Base-by-base conservation (phyloP, 495 filamentous ascomycete genomes). In the Penicillium atrosanguineum region DNA sequence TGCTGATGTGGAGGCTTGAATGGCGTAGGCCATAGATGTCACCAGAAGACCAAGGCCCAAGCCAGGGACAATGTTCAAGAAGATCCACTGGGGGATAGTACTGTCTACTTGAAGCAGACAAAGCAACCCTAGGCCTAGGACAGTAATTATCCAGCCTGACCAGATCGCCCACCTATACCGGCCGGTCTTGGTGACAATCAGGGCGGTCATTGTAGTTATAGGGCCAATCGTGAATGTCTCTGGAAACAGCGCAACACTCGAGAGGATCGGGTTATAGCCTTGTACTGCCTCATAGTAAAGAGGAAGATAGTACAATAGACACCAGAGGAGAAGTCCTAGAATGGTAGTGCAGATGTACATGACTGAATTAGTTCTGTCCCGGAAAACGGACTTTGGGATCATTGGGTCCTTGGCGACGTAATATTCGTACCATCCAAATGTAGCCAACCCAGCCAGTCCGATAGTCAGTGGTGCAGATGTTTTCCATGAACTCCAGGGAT, bases 221-320 rank as follows among this genome's bases (percentile, higher is more conserved):
- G 41, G 44, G n/a, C 44, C 34, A 3, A 39, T 23, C 19, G 43
- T 47, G 34, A 23, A 56, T 53, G 42, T 46, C 73, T 62, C 18
- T 77, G 45, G 50, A 73, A 86, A 79, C 20, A 85, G 53, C 2
- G 75, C 75, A 2, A 84, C 70, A 6, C 82, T 82, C 0, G 83
- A 56, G 1, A 79, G 57, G 11, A 81, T 80, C 1, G 83, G 75
- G 0, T 62, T 63, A 31, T 69, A 72, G 19, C 70, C 77, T 40
- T 80, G 78, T 20, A 85, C 75, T 16, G 78, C 74, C 53, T 83
- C 69, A 67, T 79, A 85, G 67, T 82, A 87, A 25, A 87, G 78
- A 0, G 84, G 83, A 19, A 82, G 49, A 50, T 78, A 83, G 60
- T 85, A 83, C 0, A 87, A 62, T 0, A 82, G 11, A 40, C 63